phyloP scores from a whole-genome alignment of 2,329 filamentous ascomycete species.

The Monosporascus sp. region DNA sequence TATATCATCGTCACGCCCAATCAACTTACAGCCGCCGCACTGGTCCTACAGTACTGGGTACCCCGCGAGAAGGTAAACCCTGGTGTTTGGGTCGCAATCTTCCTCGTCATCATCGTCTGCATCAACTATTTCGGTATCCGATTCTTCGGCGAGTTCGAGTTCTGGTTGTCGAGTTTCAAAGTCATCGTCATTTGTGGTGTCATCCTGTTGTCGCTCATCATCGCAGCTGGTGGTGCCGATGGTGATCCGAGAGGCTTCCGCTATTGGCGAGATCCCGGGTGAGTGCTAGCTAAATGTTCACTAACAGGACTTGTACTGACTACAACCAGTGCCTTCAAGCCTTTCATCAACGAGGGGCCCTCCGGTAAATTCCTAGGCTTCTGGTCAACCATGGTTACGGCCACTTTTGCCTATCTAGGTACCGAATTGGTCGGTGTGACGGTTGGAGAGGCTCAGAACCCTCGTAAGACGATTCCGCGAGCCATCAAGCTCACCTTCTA shows the following conservation, averaged over 20 bases:
- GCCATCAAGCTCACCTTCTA: conserved; percentile 79
- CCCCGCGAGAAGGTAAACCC: conserved; percentile 62
- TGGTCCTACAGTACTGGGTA: conserved; percentile 78
- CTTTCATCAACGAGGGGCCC: conserved; percentile 37
- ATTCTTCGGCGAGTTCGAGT: conserved; percentile 63
- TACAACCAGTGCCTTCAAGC: conserved; percentile 40
- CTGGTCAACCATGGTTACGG: conserved; percentile 70
- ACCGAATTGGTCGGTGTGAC: conserved; percentile 75
- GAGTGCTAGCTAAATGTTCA: conserved; percentile 8
- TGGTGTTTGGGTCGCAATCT: conserved; percentile 73
- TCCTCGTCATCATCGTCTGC: conserved; percentile 55
- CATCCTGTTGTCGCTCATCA: conserved; percentile 59
- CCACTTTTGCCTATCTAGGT: conserved; percentile 74
- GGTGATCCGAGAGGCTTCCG: conserved; percentile 59
- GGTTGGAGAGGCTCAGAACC: conserved; percentile 75
- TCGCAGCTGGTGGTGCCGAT: conserved; percentile 61
- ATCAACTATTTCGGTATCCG: conserved; percentile 69
- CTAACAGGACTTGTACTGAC: conserved; percentile 4
- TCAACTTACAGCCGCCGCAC: conserved; percentile 72
- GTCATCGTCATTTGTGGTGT: conserved; percentile 62
- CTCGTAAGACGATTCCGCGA: conserved; percentile 68
- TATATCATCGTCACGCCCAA: conserved; percentile 86
- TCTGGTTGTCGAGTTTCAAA: conserved; percentile 63
- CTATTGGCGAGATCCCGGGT: conserved; percentile 61
- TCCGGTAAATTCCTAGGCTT: conserved; percentile 56